Conservation (phyloP, 805 yeast species). For the Metschnikowia arizonensis region DNA sequence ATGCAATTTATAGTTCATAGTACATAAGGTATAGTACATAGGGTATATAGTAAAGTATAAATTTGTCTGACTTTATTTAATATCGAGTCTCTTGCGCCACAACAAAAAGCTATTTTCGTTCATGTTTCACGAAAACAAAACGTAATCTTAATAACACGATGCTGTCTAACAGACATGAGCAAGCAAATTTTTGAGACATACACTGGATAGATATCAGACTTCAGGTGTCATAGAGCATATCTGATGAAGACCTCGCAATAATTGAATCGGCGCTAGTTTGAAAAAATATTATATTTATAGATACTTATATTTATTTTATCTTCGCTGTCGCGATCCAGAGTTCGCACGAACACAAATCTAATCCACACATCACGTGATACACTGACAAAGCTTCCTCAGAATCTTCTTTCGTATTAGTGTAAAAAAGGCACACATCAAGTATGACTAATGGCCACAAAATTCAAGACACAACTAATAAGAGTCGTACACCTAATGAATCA, state of each 20-base stretch:
- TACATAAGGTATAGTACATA: too few relatives aligned
- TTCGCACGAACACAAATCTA: not conserved
- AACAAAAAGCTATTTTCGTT: not conserved
- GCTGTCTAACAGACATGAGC: not conserved
- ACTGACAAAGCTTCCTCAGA: not conserved
- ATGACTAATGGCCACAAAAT: conserved; percentile 3
- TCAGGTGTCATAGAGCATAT: not conserved
- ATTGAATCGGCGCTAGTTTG: not conserved
- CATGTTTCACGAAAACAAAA: not conserved
- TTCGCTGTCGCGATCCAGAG: not conserved
- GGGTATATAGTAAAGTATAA: not conserved
- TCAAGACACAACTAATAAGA: not conserved
- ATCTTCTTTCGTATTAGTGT: not conserved
- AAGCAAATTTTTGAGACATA: not conserved
- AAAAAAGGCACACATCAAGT: not conserved
- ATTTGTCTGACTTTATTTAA: too few relatives aligned
- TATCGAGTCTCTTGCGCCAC: not conserved
- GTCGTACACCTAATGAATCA: not conserved
- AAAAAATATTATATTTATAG: not conserved
- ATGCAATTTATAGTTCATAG: not conserved
- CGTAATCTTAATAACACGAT: not conserved
- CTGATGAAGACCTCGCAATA: not conserved
- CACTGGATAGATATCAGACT: not conserved
- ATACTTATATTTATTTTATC: not conserved
- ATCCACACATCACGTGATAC: conserved; percentile 1